These are phyloP conservation scores for Russula emetica DNA, from an alignment of 768 basidiomycete species.

Conservation along the genomic window DNA sequence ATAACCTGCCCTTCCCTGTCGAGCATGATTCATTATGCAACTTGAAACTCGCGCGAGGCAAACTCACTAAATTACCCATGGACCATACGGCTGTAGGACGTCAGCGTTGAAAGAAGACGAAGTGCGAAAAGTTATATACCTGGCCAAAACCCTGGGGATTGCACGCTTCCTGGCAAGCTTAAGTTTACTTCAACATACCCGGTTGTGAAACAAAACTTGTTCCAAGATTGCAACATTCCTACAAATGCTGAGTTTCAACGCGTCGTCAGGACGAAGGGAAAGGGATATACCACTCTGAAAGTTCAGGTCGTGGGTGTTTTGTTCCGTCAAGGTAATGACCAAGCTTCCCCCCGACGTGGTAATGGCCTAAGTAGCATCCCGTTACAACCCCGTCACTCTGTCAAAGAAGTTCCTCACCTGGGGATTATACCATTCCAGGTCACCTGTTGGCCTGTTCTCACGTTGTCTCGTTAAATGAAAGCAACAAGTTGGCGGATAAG, in stretches of 20 bases:
- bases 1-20: constrained; percentile 77
- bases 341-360: constrained; percentile 76
- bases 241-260: background rate
- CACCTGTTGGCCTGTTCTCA: constrained; percentile 52
- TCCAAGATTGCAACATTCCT: constrained; percentile 77
- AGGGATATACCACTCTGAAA: constrained; percentile 64
- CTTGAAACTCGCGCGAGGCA: constrained; percentile 1
- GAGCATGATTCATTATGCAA: constrained; percentile 9
- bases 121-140: constrained; percentile 41
- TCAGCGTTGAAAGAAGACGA: constrained; percentile 10
- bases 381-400: constrained; percentile 4
- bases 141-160: constrained; percentile 79
- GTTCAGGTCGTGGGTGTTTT: constrained; percentile 70
- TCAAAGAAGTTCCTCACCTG: constrained; percentile 39
- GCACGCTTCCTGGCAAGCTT: constrained; percentile 62
- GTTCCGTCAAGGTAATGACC: constrained; percentile 73
- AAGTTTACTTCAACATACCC: constrained; percentile 84
- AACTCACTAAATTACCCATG: constrained; percentile 60
- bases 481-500: background rate
- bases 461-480: background rate
- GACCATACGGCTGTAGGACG: constrained; percentile 55
- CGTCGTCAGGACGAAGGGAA: background rate
- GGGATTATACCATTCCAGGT: constrained; percentile 84
- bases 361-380: constrained; percentile 42
- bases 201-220: constrained; percentile 92